Base-by-base conservation (phyloP, 1,284 basidiomycete species). In the Taiwanofungus camphoratus region DNA sequence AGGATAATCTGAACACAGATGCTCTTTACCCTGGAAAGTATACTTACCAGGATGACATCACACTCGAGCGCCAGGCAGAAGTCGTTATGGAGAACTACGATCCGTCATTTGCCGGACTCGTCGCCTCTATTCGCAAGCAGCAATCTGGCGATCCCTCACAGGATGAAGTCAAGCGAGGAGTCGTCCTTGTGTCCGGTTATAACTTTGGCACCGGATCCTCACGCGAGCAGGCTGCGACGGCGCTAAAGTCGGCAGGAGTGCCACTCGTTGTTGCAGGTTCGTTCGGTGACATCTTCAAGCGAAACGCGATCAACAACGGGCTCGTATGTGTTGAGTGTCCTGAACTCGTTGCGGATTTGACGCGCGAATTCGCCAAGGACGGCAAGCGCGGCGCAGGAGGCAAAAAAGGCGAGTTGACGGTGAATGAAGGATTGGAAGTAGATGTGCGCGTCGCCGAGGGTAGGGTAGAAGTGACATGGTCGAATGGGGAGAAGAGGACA, bases 61-160 rank as follows among this genome's bases (percentile, higher is more conserved):
- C 95, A 0, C 90, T 94, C 26, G 84, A 85, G 52, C 80, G 85
- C 22, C 95, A 99, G 64, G 94, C 93, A 1, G 80, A 96, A 58
- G 89, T 99, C n/a, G 95, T 98, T 24, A 92, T 92, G 89, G 95
- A 99, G 72, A 99, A 99, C 71, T 99, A 99, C 66, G 95, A 99
- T 58, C 83, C 91, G 0, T 64, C 71, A 0, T 99, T 99, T 60
- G 91, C 95, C 11, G 47, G 68, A 1, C 79, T 82, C 36, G 84
- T 94, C 39, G 77, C 82, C 1, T 67, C 76, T 2, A 70, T 94
- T 19, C 67, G 67, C 42, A 47, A 67, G 49, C 33, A 60, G 29
- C 56, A 58, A 42, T 22, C 56, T 2, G 48, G 59, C 3, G 23
- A 46, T 1, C 26, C 54, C 20, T 12, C 44, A 11, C 19, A 41